Evolutionary conservation across 2,329 filamentous ascomycete species (phyloP).

Genomic region (Pleomassaria siparia): DNA sequence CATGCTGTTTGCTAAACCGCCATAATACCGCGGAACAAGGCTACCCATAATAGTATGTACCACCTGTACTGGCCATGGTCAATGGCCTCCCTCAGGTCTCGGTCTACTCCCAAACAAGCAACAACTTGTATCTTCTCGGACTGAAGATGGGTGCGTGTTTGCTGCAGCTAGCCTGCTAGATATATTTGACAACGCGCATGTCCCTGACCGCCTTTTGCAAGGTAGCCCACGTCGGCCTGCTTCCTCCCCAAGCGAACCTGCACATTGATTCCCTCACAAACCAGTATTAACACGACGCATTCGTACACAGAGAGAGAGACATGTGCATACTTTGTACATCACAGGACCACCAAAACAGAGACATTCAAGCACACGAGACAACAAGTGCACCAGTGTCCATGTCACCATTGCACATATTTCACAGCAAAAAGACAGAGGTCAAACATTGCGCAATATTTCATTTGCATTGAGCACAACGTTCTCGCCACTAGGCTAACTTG

Average conservation of each 20-base stretch:
- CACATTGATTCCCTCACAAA: neutral
- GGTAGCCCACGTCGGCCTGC: neutral
- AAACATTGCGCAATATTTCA: neutral
- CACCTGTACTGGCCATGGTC: too few species aligned
- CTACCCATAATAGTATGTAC: too few species aligned
- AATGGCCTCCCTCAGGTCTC: too few species aligned
- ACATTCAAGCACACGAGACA: too few species aligned
- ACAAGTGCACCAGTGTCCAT: too few species aligned
- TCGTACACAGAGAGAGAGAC: too few species aligned
- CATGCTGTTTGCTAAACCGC: neutral
- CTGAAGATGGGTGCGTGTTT: neutral
- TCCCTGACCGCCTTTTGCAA: conserved; percentile 1
- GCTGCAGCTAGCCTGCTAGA: neutral
- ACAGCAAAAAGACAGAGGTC: conserved; percentile 5
- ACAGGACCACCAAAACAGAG: too few species aligned
- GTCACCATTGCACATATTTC: conserved; percentile 9
- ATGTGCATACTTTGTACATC: too few species aligned
- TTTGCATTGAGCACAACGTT: neutral
- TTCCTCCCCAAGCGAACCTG: neutral
- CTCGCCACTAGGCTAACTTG: neutral
- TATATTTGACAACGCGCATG: neutral
- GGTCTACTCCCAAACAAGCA: neutral
- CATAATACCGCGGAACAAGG: neutral
- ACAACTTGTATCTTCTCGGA: neutral
- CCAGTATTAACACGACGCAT: too few species aligned